Base-by-base conservation (phyloP, 1,284 basidiomycete species). In the Cryptococcus sp. region DNA sequence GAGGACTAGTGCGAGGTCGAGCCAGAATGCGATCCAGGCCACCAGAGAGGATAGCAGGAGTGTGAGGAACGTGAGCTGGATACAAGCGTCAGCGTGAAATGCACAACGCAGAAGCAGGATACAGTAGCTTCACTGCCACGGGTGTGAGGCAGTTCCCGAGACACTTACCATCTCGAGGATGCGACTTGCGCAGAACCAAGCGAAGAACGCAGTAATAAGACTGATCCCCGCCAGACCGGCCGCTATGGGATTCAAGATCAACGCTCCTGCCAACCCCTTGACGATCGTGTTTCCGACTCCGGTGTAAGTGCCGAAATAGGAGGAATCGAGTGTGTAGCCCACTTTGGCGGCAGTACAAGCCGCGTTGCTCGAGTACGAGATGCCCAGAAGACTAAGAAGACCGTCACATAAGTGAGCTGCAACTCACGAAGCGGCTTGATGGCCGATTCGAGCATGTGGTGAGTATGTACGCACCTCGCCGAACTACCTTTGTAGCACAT, bases 211-310 rank as follows among this genome's bases (percentile, higher is more conserved):
- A 50, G 69, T 64, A 44, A 72, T 31, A 11, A 75, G 49, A 7
- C 60, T 62, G 23, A 73, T 47, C 2, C 67, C 71, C 0, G 70
- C 71, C 7, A 74, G 51, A 0, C 70, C 76, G 17, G 61, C 64
- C 3, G 73, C 73, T 25, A 77, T 59, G 8, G 74, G 65, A 55
- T 76, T 75, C 19, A 77, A 38, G 22, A 78, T 48, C 38, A 78
- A 58, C 7, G 64, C 57, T 5, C 67, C 64, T 1, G 71, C 44
- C 2, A 75, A 27, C 0, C 59, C 52, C 40, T 66, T 64, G 19
- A 68, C 50, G 38, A 63, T 53, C 1, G 35, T 49, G 20, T 38
- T 39, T 3, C 42, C 50, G 13, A 48, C 31, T 3, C 56, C 59
- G 42, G 48, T 42, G 17, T 27, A 13, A 6, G 27, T 46, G 27